A percentile compares a stretch with the other conserved stretches of the same genome.
Conservation (phyloP, 2,329 filamentous ascomycete genomes). For the Apiospora koreana region DNA sequence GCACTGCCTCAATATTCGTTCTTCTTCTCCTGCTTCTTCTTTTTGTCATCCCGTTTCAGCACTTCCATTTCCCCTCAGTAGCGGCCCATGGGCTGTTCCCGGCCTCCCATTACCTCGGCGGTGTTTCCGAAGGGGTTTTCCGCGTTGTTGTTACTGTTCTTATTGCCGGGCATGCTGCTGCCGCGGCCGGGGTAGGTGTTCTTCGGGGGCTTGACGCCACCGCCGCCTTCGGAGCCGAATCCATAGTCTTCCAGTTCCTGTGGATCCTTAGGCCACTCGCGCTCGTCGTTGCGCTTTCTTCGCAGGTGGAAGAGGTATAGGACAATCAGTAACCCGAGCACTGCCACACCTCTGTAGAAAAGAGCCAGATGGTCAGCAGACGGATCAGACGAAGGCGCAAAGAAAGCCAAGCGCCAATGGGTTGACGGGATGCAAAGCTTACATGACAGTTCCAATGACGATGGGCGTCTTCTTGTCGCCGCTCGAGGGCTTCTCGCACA, state of each 20-base stretch:
- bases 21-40: not conserved
- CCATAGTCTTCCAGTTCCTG: constrained; percentile 35
- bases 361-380: not conserved
- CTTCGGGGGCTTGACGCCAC: constrained; percentile 16
- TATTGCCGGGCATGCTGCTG: not conserved
- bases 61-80: too few species aligned
- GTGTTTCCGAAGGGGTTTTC: constrained; percentile 9
- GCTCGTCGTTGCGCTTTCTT: constrained; percentile 24
- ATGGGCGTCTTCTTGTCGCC: constrained; percentile 22
- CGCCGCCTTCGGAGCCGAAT: constrained; percentile 16
- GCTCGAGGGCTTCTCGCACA: constrained; percentile 28
- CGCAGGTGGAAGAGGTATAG: constrained; percentile 29
- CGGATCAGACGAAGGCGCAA: not conserved
- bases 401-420: not conserved
- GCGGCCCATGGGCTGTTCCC: not conserved
- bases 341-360: constrained; percentile 23
- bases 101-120: constrained; percentile 8
- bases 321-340: constrained; percentile 18
- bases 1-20: not conserved
- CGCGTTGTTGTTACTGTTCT: not conserved
- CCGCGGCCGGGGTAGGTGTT: constrained; percentile 14
- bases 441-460: constrained; percentile 25
- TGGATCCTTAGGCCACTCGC: constrained; percentile 31
- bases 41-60: too few species aligned
- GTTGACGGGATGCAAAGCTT: constrained; percentile 14